Evolutionary conservation across 306 rosid genomes (phyloP), one percentile per base, ranked within the genome.

Genomic region (Senna tora): DNA sequence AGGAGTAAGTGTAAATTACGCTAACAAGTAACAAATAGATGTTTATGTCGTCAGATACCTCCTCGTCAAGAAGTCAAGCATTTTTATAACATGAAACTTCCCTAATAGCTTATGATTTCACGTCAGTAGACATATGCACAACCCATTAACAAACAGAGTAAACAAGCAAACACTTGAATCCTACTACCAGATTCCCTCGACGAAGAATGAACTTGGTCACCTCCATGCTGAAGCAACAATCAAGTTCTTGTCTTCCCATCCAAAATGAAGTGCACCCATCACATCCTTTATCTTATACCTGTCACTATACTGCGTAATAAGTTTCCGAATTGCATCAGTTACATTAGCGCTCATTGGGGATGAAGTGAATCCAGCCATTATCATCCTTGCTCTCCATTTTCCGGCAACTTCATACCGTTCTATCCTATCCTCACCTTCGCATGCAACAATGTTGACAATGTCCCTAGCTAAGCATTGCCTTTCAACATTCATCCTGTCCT

Each of bases 371-470:
- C 99, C 99, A 5, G 99, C 99, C 99, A 94, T 91, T 47, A 71
- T 56, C 96, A 94, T 89, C 83, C 99, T 91, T 5, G 99, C 99
- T 71, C 95, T 81, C 99, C 99, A 94, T 87, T 94, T 94, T 15
- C 99, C 96, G 0, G 99, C 99, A 5, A 91, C 96, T 68, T 94
- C 99, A 14, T 88, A 94, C 59, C 99, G 67, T 80, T 94, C 99
- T 20, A 94, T 90, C 79, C 99, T 78, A 52, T 88, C 97, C 74
- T 91, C 93, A 0, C 97, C 99, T 81, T 94, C 99, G 10, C 99
- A 94, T 0, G 99, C 97, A 38, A 94, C 81, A 0, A 92, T 82
- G 68, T 94, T 94, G 10, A 94, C 97, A 61, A 94, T 89, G 84
- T 94, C 99, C 74, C 97, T 80, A 3, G 99, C 99, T 21, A 94